Conservation (phyloP, 2,329 filamentous ascomycete genomes). For the Xylaria sp. region DNA sequence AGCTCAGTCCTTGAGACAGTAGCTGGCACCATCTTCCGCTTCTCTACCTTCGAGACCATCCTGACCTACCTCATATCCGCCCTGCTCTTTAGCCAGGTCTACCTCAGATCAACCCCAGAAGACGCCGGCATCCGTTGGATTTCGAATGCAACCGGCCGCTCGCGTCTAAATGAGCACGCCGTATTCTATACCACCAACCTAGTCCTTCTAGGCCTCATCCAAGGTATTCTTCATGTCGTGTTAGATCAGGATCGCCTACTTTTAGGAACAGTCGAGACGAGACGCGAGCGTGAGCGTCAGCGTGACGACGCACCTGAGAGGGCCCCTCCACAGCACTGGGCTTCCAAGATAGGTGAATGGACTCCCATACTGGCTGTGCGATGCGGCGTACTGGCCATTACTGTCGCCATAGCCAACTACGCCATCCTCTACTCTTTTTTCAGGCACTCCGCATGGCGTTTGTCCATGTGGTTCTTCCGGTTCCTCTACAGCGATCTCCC, state of each 20-base stretch:
- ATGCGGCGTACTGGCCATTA: constrained; percentile 50
- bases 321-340: constrained; percentile 35
- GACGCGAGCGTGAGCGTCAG: constrained; percentile 38
- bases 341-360: constrained; percentile 56
- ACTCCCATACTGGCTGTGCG: constrained; percentile 49
- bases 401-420: constrained; percentile 56
- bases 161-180: constrained; percentile 85
- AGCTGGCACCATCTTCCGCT: constrained; percentile 64
- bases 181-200: constrained; percentile 82
- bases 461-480: constrained; percentile 75
- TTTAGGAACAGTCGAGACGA: constrained; percentile 55
- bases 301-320: constrained; percentile 36
- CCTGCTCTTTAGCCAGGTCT: constrained; percentile 82
- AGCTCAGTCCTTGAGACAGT: constrained; percentile 75
- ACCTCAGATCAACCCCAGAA: constrained; percentile 75
- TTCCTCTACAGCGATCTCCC: constrained; percentile 78
- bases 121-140: constrained; percentile 76
- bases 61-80: constrained; percentile 83
- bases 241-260: constrained; percentile 77
- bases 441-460: constrained; percentile 73
- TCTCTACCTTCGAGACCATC: constrained; percentile 74
- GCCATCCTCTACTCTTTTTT: constrained; percentile 72
- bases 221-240: constrained; percentile 76
- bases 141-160: constrained; percentile 74
- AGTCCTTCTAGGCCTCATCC: constrained; percentile 73